Conservation (phyloP, 768 basidiomycete species). For the Leucosporidium creatinivorum region DNA sequence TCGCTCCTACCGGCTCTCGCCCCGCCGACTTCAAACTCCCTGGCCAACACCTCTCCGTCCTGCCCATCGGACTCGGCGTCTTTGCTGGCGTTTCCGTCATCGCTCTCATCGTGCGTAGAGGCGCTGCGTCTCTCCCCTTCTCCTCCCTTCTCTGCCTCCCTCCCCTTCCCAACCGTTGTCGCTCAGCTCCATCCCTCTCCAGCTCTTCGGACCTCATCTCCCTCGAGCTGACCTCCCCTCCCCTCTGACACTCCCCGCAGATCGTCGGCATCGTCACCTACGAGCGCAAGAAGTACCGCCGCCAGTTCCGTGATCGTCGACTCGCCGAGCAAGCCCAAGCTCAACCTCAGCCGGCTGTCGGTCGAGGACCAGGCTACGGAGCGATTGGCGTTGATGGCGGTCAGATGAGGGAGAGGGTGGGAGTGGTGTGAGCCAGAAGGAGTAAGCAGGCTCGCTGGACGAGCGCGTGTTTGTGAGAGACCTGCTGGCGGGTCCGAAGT, state of each 20-base stretch:
- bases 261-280: slow-evolving; percentile 1
- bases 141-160: not conserved
- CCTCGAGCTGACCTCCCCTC: not conserved
- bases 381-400: too few species aligned
- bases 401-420: too few species aligned
- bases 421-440: too few species aligned
- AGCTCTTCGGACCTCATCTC: not conserved
- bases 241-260: not conserved
- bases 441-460: too few species aligned
- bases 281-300: slow-evolving; percentile 8
- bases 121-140: not conserved
- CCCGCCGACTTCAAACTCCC: slow-evolving; percentile 24
- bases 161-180: not conserved
- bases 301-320: not conserved
- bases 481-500: too few species aligned
- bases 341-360: too few species aligned
- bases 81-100: slow-evolving; percentile 33
- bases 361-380: too few species aligned
- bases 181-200: not conserved
- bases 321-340: not conserved
- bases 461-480: too few species aligned
- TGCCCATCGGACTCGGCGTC: slow-evolving; percentile 39
- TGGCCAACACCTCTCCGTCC: slow-evolving; percentile 34
- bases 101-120: not conserved
- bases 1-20: too few species aligned